Percentiles rank a stretch among this genome's conserved stretches.
These are phyloP conservation scores for Alternaria alternata DNA, from an alignment of 2,329 filamentous ascomycete genomes.

Conservation along the genomic window DNA sequence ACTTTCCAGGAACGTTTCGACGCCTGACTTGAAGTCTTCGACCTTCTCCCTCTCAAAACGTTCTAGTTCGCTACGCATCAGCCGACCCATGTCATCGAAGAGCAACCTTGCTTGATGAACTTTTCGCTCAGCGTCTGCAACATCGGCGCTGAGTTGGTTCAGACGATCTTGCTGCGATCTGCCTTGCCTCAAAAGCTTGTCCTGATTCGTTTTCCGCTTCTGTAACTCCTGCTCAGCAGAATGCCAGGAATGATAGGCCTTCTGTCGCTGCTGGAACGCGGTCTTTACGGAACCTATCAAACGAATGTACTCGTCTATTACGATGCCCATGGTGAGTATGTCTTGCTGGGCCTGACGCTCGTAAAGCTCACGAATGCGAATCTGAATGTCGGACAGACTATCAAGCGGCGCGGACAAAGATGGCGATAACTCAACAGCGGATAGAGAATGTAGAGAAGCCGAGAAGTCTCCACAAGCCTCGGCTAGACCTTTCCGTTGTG, in stretches of 20 bases:
- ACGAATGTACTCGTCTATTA: slow-evolving; percentile 97
- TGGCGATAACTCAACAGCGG: slow-evolving; percentile 90
- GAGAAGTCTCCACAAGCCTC: slow-evolving; percentile 95
- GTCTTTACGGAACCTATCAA: slow-evolving; percentile 95
- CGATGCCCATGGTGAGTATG: slow-evolving; percentile 93
- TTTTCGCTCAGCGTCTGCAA: slow-evolving; percentile 92
- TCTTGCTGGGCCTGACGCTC: slow-evolving; percentile 97
- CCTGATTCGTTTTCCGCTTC: slow-evolving; percentile 87
- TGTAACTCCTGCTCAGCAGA: slow-evolving; percentile 86
- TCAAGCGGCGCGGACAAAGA: slow-evolving; percentile 88
- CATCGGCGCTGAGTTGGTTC: slow-evolving; percentile 90
- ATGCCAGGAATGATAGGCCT: slow-evolving; percentile 95
- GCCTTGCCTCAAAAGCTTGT: slow-evolving; percentile 93
- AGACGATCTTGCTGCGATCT: slow-evolving; percentile 95
- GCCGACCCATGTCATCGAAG: slow-evolving; percentile 95
- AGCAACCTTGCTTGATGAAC: slow-evolving; percentile 88
- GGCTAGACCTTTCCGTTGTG: slow-evolving; percentile 89
- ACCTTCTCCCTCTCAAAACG: slow-evolving; percentile 97
- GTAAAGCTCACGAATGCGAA: slow-evolving; percentile 93
- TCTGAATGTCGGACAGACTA: slow-evolving; percentile 88
- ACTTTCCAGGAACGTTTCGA: slow-evolving; percentile 96
- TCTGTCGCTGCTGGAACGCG: slow-evolving; percentile 90
- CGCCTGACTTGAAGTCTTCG: slow-evolving; percentile 97
- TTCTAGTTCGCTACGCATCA: slow-evolving; percentile 91
- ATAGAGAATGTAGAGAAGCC: slow-evolving; percentile 88